Conservation (phyloP, 805 yeast species). For the Ogataea glucozyma region DNA sequence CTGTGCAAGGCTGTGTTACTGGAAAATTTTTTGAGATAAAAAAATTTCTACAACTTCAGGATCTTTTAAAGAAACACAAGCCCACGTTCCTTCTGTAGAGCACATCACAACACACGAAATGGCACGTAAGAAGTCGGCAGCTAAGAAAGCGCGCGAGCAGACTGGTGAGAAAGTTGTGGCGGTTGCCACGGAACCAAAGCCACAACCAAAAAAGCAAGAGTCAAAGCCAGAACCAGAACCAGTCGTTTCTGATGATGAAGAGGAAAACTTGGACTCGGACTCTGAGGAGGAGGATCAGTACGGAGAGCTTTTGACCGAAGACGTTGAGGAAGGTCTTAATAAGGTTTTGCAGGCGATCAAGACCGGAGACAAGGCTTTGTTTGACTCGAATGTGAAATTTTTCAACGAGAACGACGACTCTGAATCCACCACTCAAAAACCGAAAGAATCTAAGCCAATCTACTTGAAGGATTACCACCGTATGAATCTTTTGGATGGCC, state of each 20-base stretch:
- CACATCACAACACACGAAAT: slow-evolving; percentile 34
- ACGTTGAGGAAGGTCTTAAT: slow-evolving; percentile 76
- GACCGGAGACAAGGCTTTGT: slow-evolving; percentile 61
- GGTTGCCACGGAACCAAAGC: neutral
- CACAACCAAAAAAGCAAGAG: neutral
- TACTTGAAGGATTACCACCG: slow-evolving; percentile 93
- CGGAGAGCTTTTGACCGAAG: slow-evolving; percentile 85
- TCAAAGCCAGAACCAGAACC: slow-evolving; percentile 14
- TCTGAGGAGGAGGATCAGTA: slow-evolving; percentile 85
- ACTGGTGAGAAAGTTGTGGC: too few species aligned
- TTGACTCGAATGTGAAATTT: slow-evolving; percentile 70
- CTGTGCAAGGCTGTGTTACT: too few species aligned
- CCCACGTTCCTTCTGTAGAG: neutral
- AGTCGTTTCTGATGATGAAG: slow-evolving; percentile 7
- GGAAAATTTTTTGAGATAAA: neutral
- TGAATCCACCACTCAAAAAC: slow-evolving; percentile 25
- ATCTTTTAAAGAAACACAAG: neutral
- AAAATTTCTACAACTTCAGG: neutral
- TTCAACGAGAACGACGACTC: slow-evolving; percentile 62
- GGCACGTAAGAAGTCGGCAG: slow-evolving; percentile 88
- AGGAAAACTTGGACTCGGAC: slow-evolving; percentile 21
- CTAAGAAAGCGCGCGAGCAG: slow-evolving; percentile 56
- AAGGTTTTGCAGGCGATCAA: slow-evolving; percentile 71
- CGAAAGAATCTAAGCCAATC: slow-evolving; percentile 65
- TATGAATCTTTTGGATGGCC: slow-evolving; percentile 72